Conservation (phyloP, 305 asterid genomes). For the Fraxinus xanthoxyloides region DNA sequence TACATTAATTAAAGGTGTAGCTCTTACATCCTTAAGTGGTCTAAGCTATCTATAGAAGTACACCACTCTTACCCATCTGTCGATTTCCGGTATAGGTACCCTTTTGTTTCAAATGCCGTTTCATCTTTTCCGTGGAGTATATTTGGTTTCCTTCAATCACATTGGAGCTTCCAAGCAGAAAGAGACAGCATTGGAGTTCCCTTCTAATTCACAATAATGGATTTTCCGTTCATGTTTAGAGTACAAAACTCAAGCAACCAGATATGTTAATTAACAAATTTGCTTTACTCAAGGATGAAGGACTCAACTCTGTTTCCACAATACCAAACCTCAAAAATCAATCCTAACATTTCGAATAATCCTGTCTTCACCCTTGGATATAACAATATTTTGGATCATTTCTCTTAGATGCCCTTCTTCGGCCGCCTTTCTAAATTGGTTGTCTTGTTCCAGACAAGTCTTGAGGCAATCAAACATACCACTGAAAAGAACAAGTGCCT, state of each 20-base stretch:
- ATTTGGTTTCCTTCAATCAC: not conserved
- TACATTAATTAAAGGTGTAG: too few species aligned
- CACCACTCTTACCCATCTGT: not conserved
- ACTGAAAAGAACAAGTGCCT: too few species aligned
- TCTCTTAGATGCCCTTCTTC: not conserved
- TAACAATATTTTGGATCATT: not conserved
- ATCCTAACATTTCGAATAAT: not conserved
- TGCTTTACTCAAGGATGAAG: not conserved
- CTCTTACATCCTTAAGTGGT: too few species aligned
- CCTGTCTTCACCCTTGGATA: not conserved
- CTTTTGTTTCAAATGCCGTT: not conserved
- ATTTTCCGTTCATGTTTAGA: not conserved
- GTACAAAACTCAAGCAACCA: not conserved
- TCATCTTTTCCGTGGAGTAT: not conserved
- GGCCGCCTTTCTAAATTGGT: too few species aligned
- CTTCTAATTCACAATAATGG: not conserved
- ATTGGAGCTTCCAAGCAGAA: not conserved
- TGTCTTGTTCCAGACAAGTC: too few species aligned
- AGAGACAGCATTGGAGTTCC: not conserved
- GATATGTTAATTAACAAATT: not conserved
- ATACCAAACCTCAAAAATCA: not conserved
- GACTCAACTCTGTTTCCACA: not conserved
- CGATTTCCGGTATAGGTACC: not conserved
- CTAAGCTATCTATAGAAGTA: too few species aligned
- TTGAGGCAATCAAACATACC: too few species aligned